phyloP scores from a whole-genome alignment of 73 alveolate species.

The Tetrahymena elliotti region DNA sequence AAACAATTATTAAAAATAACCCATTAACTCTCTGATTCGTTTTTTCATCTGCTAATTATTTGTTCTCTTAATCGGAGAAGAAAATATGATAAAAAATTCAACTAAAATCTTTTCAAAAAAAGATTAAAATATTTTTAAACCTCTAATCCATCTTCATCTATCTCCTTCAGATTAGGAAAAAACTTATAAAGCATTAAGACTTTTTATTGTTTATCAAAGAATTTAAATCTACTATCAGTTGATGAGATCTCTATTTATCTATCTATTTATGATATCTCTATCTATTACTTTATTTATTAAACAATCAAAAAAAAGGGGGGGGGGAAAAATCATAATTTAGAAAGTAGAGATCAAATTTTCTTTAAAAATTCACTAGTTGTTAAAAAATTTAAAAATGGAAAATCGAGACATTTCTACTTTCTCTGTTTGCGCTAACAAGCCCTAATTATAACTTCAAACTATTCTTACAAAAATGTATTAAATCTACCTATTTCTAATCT shows the following conservation, averaged over 20 bases:
- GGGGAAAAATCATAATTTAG: too few relatives aligned
- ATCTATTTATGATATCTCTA: too few relatives aligned
- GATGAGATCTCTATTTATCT: neutral
- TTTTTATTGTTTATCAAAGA: neutral
- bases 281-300: neutral
- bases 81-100: neutral
- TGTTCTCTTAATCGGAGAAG: neutral
- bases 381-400: neutral
- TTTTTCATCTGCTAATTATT: too few relatives aligned
- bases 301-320: neutral
- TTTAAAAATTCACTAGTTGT: too few relatives aligned
- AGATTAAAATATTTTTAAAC: neutral
- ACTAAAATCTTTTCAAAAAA: neutral
- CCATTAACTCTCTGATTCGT: neutral
- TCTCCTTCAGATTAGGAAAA: neutral
- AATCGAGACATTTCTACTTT: neutral
- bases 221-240: neutral
- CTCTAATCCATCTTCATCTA: neutral
- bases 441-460: too few relatives aligned
- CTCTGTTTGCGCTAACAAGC: neutral
- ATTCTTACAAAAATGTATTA: too few relatives aligned
- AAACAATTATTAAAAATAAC: too few relatives aligned
- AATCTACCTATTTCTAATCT: too few relatives aligned
- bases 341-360: neutral
- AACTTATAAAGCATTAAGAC: neutral